A percentile compares a stretch with the other conserved stretches of the same genome.
Evolutionary conservation across 2,329 filamentous ascomycete genomes (phyloP).

Genomic region (Albifimbria verrucaria): DNA sequence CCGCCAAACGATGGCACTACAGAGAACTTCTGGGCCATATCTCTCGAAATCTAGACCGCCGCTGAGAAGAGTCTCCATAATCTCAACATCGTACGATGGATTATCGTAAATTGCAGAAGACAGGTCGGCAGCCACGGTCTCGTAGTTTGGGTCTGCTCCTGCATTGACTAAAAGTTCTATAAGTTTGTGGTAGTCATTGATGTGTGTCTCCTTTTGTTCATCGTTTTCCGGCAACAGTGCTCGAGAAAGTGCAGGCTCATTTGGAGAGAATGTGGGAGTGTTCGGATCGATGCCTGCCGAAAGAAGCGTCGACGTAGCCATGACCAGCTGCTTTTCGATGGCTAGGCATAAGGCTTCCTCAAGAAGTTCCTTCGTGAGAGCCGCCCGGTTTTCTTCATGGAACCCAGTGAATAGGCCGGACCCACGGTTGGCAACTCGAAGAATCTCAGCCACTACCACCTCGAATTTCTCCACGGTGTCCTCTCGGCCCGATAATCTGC

Average conservation of each 20-base stretch:
- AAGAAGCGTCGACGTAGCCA: background rate
- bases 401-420: background rate
- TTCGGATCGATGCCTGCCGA: background rate
- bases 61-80: background rate
- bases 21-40: background rate
- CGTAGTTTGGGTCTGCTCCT: background rate
- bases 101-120: background rate
- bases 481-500: background rate
- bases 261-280: background rate
- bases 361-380: background rate
- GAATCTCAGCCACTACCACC: background rate
- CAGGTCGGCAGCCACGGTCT: background rate
- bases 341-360: background rate
- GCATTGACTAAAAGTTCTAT: background rate
- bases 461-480: background rate
- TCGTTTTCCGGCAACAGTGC: background rate
- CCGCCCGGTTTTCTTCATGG: background rate
- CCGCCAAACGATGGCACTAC: background rate
- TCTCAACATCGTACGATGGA: background rate
- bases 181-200: background rate
- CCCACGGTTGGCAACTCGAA: background rate
- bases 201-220: too few relatives aligned
- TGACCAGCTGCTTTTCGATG: background rate
- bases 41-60: background rate
- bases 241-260: background rate